Evolutionary conservation across 176 grass and related monocot species (phyloP).

Genomic region (Cenchrus purpureus): DNA sequence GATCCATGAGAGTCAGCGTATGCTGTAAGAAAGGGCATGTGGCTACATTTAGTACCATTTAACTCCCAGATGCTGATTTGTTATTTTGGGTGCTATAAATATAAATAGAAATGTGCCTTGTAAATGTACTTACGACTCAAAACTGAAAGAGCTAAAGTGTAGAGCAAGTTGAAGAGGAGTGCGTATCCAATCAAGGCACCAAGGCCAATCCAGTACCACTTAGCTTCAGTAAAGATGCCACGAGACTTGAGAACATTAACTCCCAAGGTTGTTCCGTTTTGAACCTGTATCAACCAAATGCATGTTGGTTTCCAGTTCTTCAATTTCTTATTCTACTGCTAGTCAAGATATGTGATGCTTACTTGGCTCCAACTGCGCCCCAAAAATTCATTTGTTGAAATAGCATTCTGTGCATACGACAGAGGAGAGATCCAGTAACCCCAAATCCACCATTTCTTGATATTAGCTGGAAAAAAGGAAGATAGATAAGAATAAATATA

Average conservation of each 20-base stretch:
- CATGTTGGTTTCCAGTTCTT: conserved; percentile 28
- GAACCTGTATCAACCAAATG: conserved; percentile 47
- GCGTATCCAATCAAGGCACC: conserved; percentile 78
- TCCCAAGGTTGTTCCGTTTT: conserved; percentile 50
- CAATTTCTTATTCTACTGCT: conserved; percentile 25
- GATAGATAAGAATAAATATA: conserved; percentile 27
- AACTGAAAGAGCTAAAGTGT: conserved; percentile 65
- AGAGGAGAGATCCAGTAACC: conserved; percentile 88
- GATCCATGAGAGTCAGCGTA: conserved; percentile 59
- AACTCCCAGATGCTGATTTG: conserved; percentile 26
- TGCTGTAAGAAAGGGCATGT: conserved; percentile 53
- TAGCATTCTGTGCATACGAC: conserved; percentile 78
- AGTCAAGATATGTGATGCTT: conserved; percentile 32
- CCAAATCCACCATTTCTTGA: conserved; percentile 96
- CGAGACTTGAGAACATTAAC: conserved; percentile 54
- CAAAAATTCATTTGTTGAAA: conserved; percentile 79
- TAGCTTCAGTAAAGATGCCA: conserved; percentile 71
- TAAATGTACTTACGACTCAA: conserved; percentile 76
- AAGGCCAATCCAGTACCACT: conserved; percentile 90
- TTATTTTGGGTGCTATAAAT: conserved; percentile 37
- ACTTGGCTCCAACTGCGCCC: conserved; percentile 71
- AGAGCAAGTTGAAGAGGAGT: conserved; percentile 81
- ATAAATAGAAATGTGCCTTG: not conserved
- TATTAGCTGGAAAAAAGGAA: conserved; percentile 56
- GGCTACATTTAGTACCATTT: conserved; percentile 30